Evolutionary conservation across 1,139 yeast genomes (phyloP).

Genomic region (Pneumocystis carinii): DNA sequence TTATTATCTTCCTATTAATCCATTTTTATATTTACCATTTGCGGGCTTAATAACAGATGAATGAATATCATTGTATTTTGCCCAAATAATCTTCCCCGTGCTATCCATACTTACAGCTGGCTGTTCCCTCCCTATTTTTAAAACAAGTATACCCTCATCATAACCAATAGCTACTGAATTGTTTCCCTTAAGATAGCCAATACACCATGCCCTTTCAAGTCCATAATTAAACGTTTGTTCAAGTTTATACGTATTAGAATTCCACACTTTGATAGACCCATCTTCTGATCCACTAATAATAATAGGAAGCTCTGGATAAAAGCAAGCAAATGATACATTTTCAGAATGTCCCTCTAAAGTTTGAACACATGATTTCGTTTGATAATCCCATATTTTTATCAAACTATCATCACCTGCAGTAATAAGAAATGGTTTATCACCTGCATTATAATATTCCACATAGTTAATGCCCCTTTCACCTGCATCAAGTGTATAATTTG

Average conservation of each 20-base stretch:
- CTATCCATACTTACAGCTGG: constrained; percentile 90
- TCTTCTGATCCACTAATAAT: constrained; percentile 79
- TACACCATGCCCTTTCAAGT: constrained; percentile 94
- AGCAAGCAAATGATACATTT: constrained; percentile 89
- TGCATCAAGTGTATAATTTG: constrained; percentile 82
- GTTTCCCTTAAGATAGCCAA: constrained; percentile 58
- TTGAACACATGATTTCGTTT: constrained; percentile 90
- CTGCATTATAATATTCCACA: constrained; percentile 91
- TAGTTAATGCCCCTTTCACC: constrained; percentile 92
- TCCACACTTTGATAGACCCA: constrained; percentile 88
- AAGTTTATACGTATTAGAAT: constrained; percentile 68
- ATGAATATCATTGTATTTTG: constrained; percentile 80
- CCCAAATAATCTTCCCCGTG: constrained; percentile 78
- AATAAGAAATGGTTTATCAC: constrained; percentile 89
- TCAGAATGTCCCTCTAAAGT: constrained; percentile 85
- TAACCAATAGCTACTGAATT: constrained; percentile 83
- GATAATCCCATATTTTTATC: constrained; percentile 91
- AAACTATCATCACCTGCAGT: constrained; percentile 89
- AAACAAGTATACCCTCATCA: constrained; percentile 79
- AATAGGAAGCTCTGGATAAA: constrained; percentile 91
- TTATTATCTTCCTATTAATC: background rate
- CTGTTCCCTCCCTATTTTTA: constrained; percentile 83
- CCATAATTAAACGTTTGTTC: constrained; percentile 86
- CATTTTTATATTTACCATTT: background rate
- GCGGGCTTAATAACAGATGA: constrained; percentile 53